Conservation (phyloP, 345 rosid species). For the Raphanus sativus region DNA sequence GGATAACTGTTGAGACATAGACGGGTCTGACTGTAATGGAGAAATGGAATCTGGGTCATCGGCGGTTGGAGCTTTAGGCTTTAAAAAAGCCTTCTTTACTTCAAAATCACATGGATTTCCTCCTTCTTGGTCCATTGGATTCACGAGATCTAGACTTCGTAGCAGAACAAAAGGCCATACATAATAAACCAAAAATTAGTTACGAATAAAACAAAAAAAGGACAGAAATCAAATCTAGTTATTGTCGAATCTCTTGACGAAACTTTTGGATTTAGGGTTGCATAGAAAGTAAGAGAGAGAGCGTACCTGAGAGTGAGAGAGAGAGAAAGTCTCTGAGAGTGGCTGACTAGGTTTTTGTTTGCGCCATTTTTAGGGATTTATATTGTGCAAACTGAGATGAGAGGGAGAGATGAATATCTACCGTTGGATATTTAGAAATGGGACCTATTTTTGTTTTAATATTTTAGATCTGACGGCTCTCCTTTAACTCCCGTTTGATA, state of each 20-base stretch:
- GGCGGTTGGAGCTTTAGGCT: constrained; percentile 22
- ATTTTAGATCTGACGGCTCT: background rate
- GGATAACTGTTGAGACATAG: background rate
- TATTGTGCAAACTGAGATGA: background rate
- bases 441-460: background rate
- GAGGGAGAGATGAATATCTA: background rate
- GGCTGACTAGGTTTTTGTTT: constrained; percentile 25
- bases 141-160: constrained; percentile 11
- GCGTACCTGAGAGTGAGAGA: constrained; percentile 18
- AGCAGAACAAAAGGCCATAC: background rate
- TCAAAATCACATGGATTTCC: constrained; percentile 2
- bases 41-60: constrained; percentile 12
- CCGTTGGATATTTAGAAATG: constrained; percentile 10
- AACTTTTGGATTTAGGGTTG: background rate
- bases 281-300: background rate
- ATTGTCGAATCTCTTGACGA: background rate
- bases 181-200: background rate
- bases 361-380: constrained; percentile 40
- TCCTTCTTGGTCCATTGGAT: constrained; percentile 31
- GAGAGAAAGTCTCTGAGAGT: background rate
- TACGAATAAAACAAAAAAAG: background rate
- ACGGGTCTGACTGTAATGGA: constrained; percentile 21
- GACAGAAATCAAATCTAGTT: background rate
- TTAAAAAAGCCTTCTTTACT: constrained; percentile 2
- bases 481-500: background rate